Conservation (phyloP, 345 rosid species). For the Isatis tinctoria region DNA sequence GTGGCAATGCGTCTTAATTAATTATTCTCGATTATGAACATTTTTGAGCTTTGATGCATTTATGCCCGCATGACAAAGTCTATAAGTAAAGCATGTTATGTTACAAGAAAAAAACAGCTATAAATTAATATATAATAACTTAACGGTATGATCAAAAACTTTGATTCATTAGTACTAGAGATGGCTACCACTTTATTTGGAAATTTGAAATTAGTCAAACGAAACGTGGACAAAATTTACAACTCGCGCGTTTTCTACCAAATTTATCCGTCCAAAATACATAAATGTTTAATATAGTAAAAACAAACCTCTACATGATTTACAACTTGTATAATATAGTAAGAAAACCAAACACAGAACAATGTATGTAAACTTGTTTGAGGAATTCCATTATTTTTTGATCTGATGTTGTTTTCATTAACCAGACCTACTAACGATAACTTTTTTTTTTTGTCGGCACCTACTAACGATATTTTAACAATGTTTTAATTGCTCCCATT, state of each 20-base stretch:
- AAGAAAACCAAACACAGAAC: no score
- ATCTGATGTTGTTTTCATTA: no score
- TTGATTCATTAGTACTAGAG: background rate
- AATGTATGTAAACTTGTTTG: no score
- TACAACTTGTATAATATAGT: no score
- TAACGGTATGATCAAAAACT: background rate
- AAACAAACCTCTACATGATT: no score
- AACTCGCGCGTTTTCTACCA: background rate
- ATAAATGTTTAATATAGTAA: background rate
- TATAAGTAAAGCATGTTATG: background rate
- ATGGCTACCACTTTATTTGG: background rate
- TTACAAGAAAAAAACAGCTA: background rate
- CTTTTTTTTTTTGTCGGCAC: no score
- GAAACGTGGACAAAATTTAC: background rate
- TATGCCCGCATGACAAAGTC: background rate
- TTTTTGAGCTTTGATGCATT: background rate
- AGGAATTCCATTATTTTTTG: no score
- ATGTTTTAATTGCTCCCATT: no score
- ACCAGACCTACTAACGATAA: no score
- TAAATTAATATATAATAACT: no score
- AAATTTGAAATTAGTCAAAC: background rate
- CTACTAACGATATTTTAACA: no score
- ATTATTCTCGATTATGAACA: background rate
- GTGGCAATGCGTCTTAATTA: background rate
- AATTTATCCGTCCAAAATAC: background rate